A percentile compares a stretch with the other conserved stretches of the same genome.
phyloP scores from a whole-genome alignment of 371 early-diverging fungal genomes.

The Lichtheimia hyalospora region DNA sequence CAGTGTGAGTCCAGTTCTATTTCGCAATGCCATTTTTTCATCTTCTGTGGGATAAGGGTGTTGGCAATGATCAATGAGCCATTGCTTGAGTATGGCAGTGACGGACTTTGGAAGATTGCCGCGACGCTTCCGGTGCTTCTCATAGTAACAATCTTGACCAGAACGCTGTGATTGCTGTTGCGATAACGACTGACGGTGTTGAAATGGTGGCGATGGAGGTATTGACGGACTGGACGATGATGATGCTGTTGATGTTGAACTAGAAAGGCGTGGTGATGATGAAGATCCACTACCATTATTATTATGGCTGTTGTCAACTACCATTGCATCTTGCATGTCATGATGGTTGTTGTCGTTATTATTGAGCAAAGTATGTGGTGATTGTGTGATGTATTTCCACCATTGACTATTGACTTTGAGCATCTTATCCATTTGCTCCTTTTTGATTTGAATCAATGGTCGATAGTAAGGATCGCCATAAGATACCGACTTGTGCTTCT shows the following conservation, averaged over 20 bases:
- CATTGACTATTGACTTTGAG: constrained; percentile 19
- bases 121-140: constrained; percentile 22
- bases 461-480: constrained; percentile 25
- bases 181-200: constrained; percentile 12
- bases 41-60: constrained; percentile 78
- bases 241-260: background rate
- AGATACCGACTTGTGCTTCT: background rate
- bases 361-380: too few species aligned
- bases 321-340: too few species aligned
- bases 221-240: background rate
- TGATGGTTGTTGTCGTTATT: too few species aligned
- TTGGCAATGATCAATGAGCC: constrained; percentile 66
- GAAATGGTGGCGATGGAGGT: background rate
- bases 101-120: constrained; percentile 56
- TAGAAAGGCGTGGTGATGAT: background rate
- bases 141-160: constrained; percentile 7
- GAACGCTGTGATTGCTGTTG: background rate
- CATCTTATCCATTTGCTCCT: constrained; percentile 20
- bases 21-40: constrained; percentile 58
- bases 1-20: constrained; percentile 58
- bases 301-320: too few species aligned
- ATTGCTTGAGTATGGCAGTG: constrained; percentile 58
- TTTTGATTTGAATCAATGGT: constrained; percentile 19
- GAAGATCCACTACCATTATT: background rate
- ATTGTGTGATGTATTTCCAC: constrained; percentile 13